Percentiles rank a stretch among this genome's conserved stretches.
Conservation (phyloP, 176 grass and related monocot genomes). For the Carex cristatella region DNA sequence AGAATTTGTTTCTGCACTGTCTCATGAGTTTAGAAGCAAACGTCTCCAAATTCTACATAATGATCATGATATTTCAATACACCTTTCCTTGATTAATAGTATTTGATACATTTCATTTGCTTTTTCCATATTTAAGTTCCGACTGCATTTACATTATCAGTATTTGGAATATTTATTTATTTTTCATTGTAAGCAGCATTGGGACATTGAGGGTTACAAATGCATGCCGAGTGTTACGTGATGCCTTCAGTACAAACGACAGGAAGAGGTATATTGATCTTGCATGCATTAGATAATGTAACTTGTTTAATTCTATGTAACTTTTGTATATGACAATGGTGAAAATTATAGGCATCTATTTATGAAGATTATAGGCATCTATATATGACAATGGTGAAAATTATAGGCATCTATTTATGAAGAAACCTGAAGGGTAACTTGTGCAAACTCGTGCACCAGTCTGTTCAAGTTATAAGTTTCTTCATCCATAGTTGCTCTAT, state of each 20-base stretch:
- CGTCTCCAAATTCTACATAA: background rate
- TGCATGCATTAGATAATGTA: background rate
- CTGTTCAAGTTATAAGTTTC: background rate
- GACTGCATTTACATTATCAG: background rate
- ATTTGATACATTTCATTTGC: background rate
- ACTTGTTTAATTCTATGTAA: background rate
- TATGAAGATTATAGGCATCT: background rate
- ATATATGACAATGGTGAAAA: no score
- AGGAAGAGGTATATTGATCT: conserved; percentile 9
- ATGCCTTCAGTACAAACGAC: background rate
- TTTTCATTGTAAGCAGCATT: conserved; percentile 3
- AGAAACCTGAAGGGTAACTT: background rate
- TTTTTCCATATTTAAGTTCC: background rate
- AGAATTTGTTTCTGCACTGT: background rate
- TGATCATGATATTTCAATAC: background rate
- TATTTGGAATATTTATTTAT: background rate
- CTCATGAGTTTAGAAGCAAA: background rate
- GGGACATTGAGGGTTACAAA: background rate
- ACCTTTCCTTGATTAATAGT: background rate
- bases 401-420: background rate
- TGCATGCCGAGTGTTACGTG: background rate
- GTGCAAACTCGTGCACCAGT: background rate
- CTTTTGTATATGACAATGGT: background rate
- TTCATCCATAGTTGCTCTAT: background rate
- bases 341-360: background rate